Conservation (phyloP, 1,284 basidiomycete species). For the Boletus hoseneyae region DNA sequence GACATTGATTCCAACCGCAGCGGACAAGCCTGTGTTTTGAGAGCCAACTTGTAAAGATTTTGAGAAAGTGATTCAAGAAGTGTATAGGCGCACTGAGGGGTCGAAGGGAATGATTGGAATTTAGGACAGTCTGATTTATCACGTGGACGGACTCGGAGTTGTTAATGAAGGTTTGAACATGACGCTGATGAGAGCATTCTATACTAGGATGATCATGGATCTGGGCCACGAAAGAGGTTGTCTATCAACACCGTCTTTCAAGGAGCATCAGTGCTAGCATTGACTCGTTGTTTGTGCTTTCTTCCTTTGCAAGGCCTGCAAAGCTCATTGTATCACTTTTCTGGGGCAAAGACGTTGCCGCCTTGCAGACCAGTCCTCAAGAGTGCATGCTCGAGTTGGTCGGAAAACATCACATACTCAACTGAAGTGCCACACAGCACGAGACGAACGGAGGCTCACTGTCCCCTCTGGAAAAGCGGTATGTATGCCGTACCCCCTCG, state of each 20-base stretch:
- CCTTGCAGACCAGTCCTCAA: constrained; percentile 8
- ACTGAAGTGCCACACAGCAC: not conserved
- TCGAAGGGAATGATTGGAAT: constrained; percentile 16
- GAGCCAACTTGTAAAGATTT: constrained; percentile 47
- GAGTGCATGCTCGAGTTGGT: constrained; percentile 26
- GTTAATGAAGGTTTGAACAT: constrained; percentile 40
- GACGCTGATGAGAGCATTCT: constrained; percentile 3
- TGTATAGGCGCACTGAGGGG: constrained; percentile 47
- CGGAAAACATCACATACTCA: constrained; percentile 23
- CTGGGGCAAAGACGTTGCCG: constrained; percentile 10
- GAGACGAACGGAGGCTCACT: not conserved
- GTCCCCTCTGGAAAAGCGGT: constrained; percentile 17
- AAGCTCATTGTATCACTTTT: constrained; percentile 17
- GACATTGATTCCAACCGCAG: constrained; percentile 41
- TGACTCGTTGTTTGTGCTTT: too few species aligned
- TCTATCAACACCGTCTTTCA: constrained; percentile 23
- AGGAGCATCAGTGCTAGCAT: constrained; percentile 19
- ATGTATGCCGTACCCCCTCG: not conserved
- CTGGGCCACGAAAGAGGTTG: constrained; percentile 23
- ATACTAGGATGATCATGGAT: constrained; percentile 26
- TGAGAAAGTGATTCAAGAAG: constrained; percentile 42
- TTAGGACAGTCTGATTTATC: constrained; percentile 18
- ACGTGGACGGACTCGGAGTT: constrained; percentile 31
- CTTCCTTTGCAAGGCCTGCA: constrained; percentile 18
- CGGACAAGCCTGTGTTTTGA: constrained; percentile 45